Evolutionary conservation across 306 rosid species (phyloP), one percentile per base, ranked within the genome.

Genomic region (Pachyrhizus erosus): DNA sequence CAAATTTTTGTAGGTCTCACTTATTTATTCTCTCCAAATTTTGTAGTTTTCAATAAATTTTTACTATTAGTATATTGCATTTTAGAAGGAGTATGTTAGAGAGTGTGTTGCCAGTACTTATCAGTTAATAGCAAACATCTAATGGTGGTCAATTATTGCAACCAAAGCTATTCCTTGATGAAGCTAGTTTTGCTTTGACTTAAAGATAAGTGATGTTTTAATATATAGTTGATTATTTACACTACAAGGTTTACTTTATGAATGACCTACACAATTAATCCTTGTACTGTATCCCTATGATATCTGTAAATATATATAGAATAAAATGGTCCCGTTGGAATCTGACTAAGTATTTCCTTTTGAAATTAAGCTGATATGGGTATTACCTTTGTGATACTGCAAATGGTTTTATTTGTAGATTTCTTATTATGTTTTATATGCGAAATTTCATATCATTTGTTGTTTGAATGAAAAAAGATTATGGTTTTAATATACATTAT

Each of bases 281-380:
- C 74, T 1, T 46, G 69, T 39, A 39, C 39, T 74, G 48, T 29
- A 75, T 79, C 76, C 71, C 60, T 27, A 72, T 58, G 83, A 78
- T 65, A 40, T 51, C 21, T 78, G 70, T 27, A 71, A 26, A 78
- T 51, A 62, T 26, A 27, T 9, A 49, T 37, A 18, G 49, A 77
- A 34, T 27, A 70, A 77, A 46, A 27, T 17, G 27, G 15, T n/a
- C 34, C 51, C 37, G 8, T 24, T 69, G 75, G 37, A 62, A 71
- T 71, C 40, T 78, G 62, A 24, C 75, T 49, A 20, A 33, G 33
- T 68, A 76, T 21, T 42, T 34, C 54, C 23, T 23, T 82, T 69
- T 58, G 57, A 58, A 68, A 43, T 43, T 57, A 57, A 45, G 65
- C 39, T 45, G 54, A 6, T 34, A 34, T 39, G 34, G 18, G 18